Percentiles rank a stretch among this genome's conserved stretches.
These are phyloP conservation scores for Tetratostichococcus sp. DNA, from an alignment of 139 green algal species.

Conservation along the genomic window DNA sequence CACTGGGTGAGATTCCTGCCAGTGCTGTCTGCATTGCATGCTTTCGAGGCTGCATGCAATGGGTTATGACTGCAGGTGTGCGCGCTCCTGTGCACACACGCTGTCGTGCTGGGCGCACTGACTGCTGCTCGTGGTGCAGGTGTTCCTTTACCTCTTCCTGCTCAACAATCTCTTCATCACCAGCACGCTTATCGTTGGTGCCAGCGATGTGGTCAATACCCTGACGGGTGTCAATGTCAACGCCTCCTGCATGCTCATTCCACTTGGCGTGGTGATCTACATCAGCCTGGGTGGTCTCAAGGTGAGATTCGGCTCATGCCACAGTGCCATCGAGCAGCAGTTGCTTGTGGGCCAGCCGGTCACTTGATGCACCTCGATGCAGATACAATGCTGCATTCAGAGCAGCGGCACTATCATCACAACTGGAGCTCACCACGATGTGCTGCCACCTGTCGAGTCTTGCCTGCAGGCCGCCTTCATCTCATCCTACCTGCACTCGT, in stretches of 20 bases:
- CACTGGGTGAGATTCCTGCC: slow-evolving; percentile 20
- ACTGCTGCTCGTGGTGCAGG: slow-evolving; percentile 11
- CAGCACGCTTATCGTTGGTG: slow-evolving; percentile 82
- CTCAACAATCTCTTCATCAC: slow-evolving; percentile 56
- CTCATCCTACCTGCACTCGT: slow-evolving; percentile 60
- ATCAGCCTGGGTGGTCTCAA: slow-evolving; percentile 69
- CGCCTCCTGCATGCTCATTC: slow-evolving; percentile 54
- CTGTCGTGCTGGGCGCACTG: too few species aligned
- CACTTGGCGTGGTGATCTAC: slow-evolving; percentile 71
- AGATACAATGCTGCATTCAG: too few species aligned
- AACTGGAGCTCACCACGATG: too few species aligned
- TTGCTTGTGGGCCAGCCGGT: too few species aligned
- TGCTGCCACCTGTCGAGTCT: too few species aligned
- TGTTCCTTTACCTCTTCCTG: slow-evolving; percentile 74
- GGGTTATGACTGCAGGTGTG: too few species aligned
- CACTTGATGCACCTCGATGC: too few species aligned
- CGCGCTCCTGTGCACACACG: too few species aligned
- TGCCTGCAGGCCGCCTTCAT: slow-evolving; percentile 53
- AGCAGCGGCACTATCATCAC: too few species aligned
- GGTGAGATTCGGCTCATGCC: too few species aligned
- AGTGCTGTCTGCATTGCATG: too few species aligned
- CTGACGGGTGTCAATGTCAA: slow-evolving; percentile 26
- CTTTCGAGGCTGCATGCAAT: too few species aligned
- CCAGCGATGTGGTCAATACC: slow-evolving; percentile 74
- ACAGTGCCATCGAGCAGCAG: neutral